A percentile compares a stretch with the other conserved stretches of the same genome.
Evolutionary conservation across 1,284 basidiomycete genomes (phyloP).

Genomic region (Microbotryum lychnidis-dioicae): DNA sequence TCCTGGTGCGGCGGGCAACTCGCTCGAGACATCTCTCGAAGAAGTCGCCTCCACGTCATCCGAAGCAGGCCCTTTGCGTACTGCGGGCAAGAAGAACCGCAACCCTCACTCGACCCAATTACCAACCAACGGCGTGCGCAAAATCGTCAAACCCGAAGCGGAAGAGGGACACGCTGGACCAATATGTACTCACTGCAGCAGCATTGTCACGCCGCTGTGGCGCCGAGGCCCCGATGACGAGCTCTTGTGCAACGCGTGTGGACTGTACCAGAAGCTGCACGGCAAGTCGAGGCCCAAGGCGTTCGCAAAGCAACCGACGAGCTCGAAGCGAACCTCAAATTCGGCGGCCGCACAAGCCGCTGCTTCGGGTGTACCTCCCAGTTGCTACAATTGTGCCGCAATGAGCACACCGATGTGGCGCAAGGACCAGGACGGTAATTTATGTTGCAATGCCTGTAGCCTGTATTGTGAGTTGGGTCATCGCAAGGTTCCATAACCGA

Average conservation of each 20-base stretch:
- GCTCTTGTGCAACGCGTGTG: slow-evolving; percentile 32
- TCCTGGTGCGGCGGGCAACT: too few relatives aligned
- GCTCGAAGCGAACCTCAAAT: slow-evolving; percentile 15
- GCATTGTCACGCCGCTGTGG: slow-evolving; percentile 31
- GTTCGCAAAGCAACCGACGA: slow-evolving; percentile 20
- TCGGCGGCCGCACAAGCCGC: slow-evolving; percentile 29
- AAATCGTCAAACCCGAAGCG: slow-evolving; percentile 13
- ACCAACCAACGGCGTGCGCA: slow-evolving; percentile 10
- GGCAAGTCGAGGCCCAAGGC: slow-evolving; percentile 26
- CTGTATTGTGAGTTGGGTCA: slow-evolving; percentile 23
- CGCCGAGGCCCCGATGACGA: slow-evolving; percentile 30
- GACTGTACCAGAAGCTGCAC: slow-evolving; percentile 32
- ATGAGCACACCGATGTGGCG: slow-evolving; percentile 33
- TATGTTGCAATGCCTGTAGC: slow-evolving; percentile 31
- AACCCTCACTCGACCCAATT: slow-evolving; percentile 31
- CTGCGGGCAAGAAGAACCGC: slow-evolving; percentile 25
- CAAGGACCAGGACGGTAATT: slow-evolving; percentile 21
- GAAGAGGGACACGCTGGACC: slow-evolving; percentile 25
- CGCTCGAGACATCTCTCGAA: too few relatives aligned
- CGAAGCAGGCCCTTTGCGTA: too few relatives aligned
- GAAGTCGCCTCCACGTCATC: too few relatives aligned
- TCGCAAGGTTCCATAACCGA: not conserved
- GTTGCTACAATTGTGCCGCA: slow-evolving; percentile 30
- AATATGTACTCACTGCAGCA: slow-evolving; percentile 26
- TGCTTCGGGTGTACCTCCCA: slow-evolving; percentile 19